Evolutionary conservation across 495 filamentous ascomycete genomes (phyloP).

Genomic region (Glarea lozoyensis): DNA sequence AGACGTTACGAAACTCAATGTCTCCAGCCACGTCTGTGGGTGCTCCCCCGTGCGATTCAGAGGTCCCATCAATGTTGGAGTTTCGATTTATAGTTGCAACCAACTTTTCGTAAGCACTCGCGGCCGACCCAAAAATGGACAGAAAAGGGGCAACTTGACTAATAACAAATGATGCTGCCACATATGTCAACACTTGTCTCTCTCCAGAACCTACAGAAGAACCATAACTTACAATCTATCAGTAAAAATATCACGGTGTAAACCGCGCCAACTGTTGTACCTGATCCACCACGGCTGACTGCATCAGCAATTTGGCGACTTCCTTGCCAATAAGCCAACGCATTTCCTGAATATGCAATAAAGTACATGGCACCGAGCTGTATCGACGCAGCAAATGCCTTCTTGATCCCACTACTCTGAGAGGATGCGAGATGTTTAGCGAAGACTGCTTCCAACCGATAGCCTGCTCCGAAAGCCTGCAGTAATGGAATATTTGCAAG

Average conservation of each 20-base stretch:
- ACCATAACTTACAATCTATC: conserved; percentile 41
- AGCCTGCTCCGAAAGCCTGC: conserved; percentile 38
- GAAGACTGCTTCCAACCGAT: conserved; percentile 45
- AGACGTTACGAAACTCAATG: conserved; percentile 45
- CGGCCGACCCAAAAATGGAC: conserved; percentile 46
- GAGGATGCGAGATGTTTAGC: conserved; percentile 35
- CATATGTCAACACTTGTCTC: neutral
- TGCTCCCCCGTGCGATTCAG: neutral
- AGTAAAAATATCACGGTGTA: conserved; percentile 60
- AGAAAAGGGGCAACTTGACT: conserved; percentile 56
- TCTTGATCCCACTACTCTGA: conserved; percentile 45
- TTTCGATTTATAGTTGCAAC: conserved; percentile 41
- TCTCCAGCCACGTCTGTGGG: conserved; percentile 24
- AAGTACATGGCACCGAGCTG: conserved; percentile 57
- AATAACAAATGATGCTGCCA: conserved; percentile 47
- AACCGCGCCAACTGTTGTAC: conserved; percentile 43
- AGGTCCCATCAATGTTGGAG: conserved; percentile 41
- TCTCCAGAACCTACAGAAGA: neutral
- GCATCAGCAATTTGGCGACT: conserved; percentile 42
- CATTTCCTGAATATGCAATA: conserved; percentile 54
- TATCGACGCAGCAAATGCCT: conserved; percentile 43
- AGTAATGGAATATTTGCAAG: conserved; percentile 38
- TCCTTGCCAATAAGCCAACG: conserved; percentile 58
- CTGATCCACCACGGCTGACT: conserved; percentile 29
- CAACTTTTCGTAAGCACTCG: conserved; percentile 42